These are phyloP conservation scores for Pontederia paniculata DNA, from an alignment of 176 grass and related monocot genomes.

Conservation along the genomic window DNA sequence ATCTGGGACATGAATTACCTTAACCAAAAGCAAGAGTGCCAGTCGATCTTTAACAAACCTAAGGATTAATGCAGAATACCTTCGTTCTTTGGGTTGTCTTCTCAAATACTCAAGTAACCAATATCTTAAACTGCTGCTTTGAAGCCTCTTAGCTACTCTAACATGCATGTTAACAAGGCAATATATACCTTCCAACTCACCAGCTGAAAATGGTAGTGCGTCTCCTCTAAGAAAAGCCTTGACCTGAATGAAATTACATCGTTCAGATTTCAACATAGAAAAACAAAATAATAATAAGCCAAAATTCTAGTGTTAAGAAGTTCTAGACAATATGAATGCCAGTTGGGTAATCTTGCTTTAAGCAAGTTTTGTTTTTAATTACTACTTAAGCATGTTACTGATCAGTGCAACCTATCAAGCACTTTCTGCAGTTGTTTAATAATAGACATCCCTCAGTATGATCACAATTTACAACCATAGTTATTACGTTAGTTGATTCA, in stretches of 20 bases:
- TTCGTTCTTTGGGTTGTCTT: constrained; percentile 56
- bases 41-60: constrained; percentile 64
- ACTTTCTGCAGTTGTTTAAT: too few relatives aligned
- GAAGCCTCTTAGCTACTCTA: constrained; percentile 67
- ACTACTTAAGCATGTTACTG: too few relatives aligned
- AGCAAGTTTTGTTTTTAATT: not conserved
- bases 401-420: too few relatives aligned
- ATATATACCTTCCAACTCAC: constrained; percentile 66
- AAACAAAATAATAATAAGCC: constrained; percentile 1
- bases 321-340: not conserved
- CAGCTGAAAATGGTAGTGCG: constrained; percentile 59
- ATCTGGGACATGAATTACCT: constrained; percentile 36
- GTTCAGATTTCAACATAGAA: not conserved
- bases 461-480: too few relatives aligned
- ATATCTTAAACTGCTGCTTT: constrained; percentile 61
- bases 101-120: constrained; percentile 90
- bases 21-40: constrained; percentile 58
- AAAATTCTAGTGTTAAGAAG: too few relatives aligned
- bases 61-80: constrained; percentile 61
- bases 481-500: too few relatives aligned
- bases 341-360: not conserved
- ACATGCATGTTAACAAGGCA: constrained; percentile 72
- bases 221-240: constrained; percentile 90
- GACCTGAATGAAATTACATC: constrained; percentile 30
- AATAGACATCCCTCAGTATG: too few relatives aligned